These are phyloP conservation scores for Pyrenochaeta sp. DNA, from an alignment of 2,329 filamentous ascomycete species.

Conservation along the genomic window DNA sequence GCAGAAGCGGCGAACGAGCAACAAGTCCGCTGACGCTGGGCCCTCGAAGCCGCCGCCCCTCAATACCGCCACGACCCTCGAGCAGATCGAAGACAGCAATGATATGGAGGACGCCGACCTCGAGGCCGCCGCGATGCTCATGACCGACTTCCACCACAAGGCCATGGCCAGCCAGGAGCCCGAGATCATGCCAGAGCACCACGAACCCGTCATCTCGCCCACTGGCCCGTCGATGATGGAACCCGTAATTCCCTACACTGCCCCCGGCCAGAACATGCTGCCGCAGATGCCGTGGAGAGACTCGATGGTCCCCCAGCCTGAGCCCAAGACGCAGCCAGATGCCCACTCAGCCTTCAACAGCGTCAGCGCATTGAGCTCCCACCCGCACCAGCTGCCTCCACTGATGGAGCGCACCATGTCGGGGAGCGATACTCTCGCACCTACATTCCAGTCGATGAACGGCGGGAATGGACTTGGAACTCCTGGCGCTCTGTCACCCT, in stretches of 20 bases:
- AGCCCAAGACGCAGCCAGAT: slow-evolving; percentile 80
- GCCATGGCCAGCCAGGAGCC: slow-evolving; percentile 77
- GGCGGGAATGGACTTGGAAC: slow-evolving; percentile 74
- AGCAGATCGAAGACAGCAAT: slow-evolving; percentile 90
- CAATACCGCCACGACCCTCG: slow-evolving; percentile 84
- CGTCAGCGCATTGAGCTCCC: slow-evolving; percentile 65
- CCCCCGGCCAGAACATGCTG: slow-evolving; percentile 77
- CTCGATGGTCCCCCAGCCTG: slow-evolving; percentile 77
- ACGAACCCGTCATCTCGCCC: slow-evolving; percentile 75
- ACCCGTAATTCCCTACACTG: slow-evolving; percentile 73
- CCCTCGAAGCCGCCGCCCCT: slow-evolving; percentile 80
- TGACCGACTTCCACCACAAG: slow-evolving; percentile 98
- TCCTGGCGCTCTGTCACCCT: slow-evolving; percentile 77
- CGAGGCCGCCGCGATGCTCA: slow-evolving; percentile 97
- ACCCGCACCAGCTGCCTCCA: slow-evolving; percentile 70
- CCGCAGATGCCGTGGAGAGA: slow-evolving; percentile 95
- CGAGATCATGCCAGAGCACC: slow-evolving; percentile 61
- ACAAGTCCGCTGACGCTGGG: slow-evolving; percentile 63
- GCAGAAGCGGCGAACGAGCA: slow-evolving; percentile 81
- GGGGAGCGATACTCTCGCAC: slow-evolving; percentile 67
- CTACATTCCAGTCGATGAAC: slow-evolving; percentile 74
- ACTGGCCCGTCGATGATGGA: slow-evolving; percentile 78
- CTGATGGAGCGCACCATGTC: slow-evolving; percentile 71
- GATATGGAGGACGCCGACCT: slow-evolving; percentile 97
- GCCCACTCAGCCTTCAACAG: slow-evolving; percentile 65